Evolutionary conservation across 805 yeast species (phyloP).

Genomic region (Kodamaea fukazawae): DNA sequence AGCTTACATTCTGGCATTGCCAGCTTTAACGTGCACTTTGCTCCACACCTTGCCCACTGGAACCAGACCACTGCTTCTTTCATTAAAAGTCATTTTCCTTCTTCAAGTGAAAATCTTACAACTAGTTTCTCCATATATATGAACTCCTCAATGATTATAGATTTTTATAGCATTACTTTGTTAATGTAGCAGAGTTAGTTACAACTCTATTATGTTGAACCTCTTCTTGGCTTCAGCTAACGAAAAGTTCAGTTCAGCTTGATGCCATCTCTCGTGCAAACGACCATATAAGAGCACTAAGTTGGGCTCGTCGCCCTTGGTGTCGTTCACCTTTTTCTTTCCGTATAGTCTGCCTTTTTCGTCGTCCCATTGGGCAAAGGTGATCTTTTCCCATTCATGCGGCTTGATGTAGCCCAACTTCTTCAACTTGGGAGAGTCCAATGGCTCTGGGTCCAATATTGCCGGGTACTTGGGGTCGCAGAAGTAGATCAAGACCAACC

Average conservation of each 20-base stretch:
- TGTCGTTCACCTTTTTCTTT: constrained; percentile 32
- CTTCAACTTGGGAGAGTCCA: constrained; percentile 11
- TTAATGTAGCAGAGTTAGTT: too few species aligned
- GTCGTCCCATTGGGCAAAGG: constrained; percentile 31
- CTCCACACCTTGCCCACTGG: too few species aligned
- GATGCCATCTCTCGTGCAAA: constrained; percentile 44
- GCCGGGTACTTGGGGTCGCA: constrained; percentile 15
- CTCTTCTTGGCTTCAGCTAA: constrained; percentile 26
- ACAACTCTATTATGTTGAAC: constrained; percentile 21
- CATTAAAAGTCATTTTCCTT: too few species aligned
- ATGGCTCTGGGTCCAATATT: constrained; percentile 15
- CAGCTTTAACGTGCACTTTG: too few species aligned
- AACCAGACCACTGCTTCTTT: too few species aligned
- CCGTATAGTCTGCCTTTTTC: constrained; percentile 48
- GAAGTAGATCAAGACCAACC: constrained; percentile 16
- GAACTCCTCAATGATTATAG: too few species aligned
- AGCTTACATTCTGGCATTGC: too few species aligned
- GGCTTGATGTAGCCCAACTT: constrained; percentile 17
- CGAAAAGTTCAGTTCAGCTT: constrained; percentile 16
- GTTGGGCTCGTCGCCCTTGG: constrained; percentile 35
- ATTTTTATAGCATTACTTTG: too few species aligned
- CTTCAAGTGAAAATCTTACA: too few species aligned
- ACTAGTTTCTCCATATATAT: too few species aligned
- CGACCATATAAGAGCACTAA: constrained; percentile 40
- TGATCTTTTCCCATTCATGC: constrained; percentile 27